Percentiles rank a stretch among this genome's conserved stretches.
phyloP scores from a whole-genome alignment of 768 basidiomycete species.

The Naganishia kalamii region DNA sequence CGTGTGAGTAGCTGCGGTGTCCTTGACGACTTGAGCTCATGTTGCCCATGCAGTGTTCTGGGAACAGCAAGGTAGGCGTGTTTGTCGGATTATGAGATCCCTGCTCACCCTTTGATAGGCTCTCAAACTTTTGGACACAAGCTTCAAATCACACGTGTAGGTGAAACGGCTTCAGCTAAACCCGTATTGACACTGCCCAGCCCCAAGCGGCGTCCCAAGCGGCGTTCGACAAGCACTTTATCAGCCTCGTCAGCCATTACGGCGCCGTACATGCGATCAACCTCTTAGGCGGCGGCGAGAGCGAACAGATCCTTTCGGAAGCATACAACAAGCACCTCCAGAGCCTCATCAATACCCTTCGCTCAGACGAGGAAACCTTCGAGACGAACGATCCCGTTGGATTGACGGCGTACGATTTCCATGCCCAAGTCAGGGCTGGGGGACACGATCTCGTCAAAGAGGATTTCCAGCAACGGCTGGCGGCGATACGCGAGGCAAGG shows the following conservation, averaged over 20 bases:
- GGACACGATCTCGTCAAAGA: slow-evolving; percentile 81
- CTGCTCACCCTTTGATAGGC: slow-evolving; percentile 18
- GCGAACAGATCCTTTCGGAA: slow-evolving; percentile 73
- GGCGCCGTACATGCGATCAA: slow-evolving; percentile 80
- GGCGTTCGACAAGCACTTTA: slow-evolving; percentile 90
- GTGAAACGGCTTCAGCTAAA: not conserved
- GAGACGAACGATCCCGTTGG: slow-evolving; percentile 35
- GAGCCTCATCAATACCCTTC: slow-evolving; percentile 31
- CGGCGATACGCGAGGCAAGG: slow-evolving; percentile 52
- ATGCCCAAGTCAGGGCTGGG: slow-evolving; percentile 66
- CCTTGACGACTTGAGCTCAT: no score
- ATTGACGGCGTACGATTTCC: slow-evolving; percentile 89
- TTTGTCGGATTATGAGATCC: not conserved
- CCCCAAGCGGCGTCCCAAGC: slow-evolving; percentile 87
- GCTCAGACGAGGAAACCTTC: slow-evolving; percentile 38
- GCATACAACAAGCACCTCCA: slow-evolving; percentile 74
- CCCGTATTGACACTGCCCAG: slow-evolving; percentile 45
- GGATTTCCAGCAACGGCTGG: slow-evolving; percentile 56
- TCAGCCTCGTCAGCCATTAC: slow-evolving; percentile 79
- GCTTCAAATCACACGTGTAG: slow-evolving; percentile 63
- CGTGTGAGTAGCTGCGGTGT: slow-evolving; percentile 69
- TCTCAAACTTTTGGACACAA: slow-evolving; percentile 87
- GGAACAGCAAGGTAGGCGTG: slow-evolving; percentile 76
- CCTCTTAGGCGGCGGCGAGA: slow-evolving; percentile 83
- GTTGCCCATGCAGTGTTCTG: slow-evolving; percentile 61